Conservation (phyloP, 805 yeast genomes). For the Zygosaccharomyces gambellarensis region DNA sequence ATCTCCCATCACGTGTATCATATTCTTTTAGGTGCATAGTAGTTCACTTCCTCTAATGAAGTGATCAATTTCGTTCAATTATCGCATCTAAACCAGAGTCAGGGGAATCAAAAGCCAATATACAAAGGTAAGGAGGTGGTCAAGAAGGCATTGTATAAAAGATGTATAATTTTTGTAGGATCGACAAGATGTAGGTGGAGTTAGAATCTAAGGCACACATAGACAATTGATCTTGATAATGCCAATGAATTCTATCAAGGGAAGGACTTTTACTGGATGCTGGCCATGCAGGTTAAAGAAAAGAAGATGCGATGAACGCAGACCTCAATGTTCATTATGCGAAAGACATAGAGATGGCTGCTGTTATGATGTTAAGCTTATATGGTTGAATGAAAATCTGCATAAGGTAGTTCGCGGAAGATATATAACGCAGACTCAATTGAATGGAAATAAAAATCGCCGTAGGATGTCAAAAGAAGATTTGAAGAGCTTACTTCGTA, state of each 20-base stretch:
- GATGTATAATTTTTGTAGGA: background rate
- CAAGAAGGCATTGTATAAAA: background rate
- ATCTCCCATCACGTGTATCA: background rate
- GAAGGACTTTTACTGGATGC: conserved; percentile 34
- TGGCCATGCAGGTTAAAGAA: conserved; percentile 35
- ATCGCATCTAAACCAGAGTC: conserved; percentile 1
- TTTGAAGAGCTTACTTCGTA: background rate
- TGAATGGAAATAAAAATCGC: background rate
- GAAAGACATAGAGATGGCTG: conserved; percentile 24
- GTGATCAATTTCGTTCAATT: background rate
- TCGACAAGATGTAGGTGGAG: background rate
- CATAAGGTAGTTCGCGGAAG: conserved; percentile 10
- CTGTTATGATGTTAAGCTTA: conserved; percentile 30
- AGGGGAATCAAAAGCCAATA: background rate
- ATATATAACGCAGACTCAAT: conserved; percentile 1
- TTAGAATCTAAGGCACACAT: background rate
- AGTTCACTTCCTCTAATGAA: background rate
- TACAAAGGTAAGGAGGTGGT: background rate
- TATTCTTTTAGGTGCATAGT: conserved; percentile 3
- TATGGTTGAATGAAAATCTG: conserved; percentile 29
- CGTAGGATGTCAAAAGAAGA: conserved; percentile 3
- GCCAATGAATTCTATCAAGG: conserved; percentile 7
- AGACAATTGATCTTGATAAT: background rate
- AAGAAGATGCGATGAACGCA: conserved; percentile 30
- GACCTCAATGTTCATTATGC: conserved; percentile 30